Evolutionary conservation across 2,329 filamentous ascomycete species (phyloP).

Genomic region (Diaporthe longicolla): DNA sequence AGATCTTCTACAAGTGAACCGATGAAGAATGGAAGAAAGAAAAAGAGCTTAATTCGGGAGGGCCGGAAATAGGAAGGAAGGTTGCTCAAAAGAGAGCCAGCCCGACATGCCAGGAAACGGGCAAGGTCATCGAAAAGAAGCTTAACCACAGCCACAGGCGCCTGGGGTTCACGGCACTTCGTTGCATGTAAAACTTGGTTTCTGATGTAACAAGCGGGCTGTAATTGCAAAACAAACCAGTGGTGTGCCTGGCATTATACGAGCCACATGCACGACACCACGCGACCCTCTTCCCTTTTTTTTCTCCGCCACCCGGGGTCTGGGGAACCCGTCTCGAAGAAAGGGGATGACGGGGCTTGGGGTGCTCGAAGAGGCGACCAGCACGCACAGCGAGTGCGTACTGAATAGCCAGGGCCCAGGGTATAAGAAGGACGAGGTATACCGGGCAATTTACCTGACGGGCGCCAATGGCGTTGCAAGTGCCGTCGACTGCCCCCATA

Average conservation of each 20-base stretch:
- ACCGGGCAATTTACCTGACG: constrained; percentile 27
- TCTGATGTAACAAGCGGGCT: background rate
- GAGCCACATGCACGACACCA: constrained; percentile 22
- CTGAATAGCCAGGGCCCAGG: background rate
- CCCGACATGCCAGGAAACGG: constrained; percentile 1
- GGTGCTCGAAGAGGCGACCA: background rate
- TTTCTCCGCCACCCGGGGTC: constrained; percentile 16
- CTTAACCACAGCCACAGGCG: constrained; percentile 3
- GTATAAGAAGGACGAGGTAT: constrained; percentile 12
- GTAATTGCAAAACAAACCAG: background rate
- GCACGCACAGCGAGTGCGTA: background rate
- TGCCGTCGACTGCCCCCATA: constrained; percentile 5
- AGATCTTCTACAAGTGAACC: background rate
- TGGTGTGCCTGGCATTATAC: constrained; percentile 16
- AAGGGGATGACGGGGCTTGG: constrained; percentile 7
- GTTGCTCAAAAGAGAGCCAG: background rate
- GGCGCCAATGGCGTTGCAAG: constrained; percentile 31
- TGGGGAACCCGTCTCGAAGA: constrained; percentile 19
- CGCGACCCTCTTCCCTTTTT: constrained; percentile 1
- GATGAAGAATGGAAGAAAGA: background rate
- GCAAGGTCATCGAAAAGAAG: constrained; percentile 19
- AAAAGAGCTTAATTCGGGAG: background rate
- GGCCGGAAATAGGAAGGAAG: constrained; percentile 6
- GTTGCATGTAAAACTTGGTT: background rate
- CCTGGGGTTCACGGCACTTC: background rate